Evolutionary conservation across 2,329 filamentous ascomycete genomes (phyloP), one percentile per base, ranked within the genome.

Genomic region (Fusarium concolor): DNA sequence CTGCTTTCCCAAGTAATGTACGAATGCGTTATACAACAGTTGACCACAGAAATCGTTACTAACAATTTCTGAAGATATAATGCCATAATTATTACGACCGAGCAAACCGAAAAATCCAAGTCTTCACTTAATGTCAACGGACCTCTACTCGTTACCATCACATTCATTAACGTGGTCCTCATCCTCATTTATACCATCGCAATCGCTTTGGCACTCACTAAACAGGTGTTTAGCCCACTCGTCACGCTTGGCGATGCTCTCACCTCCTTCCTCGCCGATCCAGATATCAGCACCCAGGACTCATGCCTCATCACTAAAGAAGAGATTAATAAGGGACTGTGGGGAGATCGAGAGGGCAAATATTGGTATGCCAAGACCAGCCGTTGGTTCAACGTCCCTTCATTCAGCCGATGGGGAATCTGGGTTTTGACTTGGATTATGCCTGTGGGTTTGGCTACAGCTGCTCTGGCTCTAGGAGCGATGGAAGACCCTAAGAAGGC

Each of bases 171-270:
- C n/a, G 75, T 82, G 2, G 68, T 84, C 47, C 83, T 77, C 35
- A 78, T 81, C 5, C 76, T 81, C 5, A 73, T 81, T 29, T 81
- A 83, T 62, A 74, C 79, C 2, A 76, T 81, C 4, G 75, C 80
- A 37, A 81, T 84, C 59, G 76, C 80, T 5, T 63, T 81, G 42
- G 76, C 76, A 7, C 73, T 81, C 43, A 71, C 76, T 71, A 59
- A 62, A 68, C 43, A 71, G 73, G 33, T 74, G 18, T 81, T 83
- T 66, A 73, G 75, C 17, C 84, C 83, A 1, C 78, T 86, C 6
- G 80, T 82, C 17, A 86, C 84, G 1, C 76, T 86, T 5, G 84
- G 84, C 31, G 85, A 86, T 63, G 82, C 82, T 28, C 75, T 86
- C n/a, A 71, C 79, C 7, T 86, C 84, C 3, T 86, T 86, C 56